Evolutionary conservation across 495 filamentous ascomycete genomes (phyloP), one percentile per base, ranked within the genome.

Genomic region (Penicillium odoratum): DNA sequence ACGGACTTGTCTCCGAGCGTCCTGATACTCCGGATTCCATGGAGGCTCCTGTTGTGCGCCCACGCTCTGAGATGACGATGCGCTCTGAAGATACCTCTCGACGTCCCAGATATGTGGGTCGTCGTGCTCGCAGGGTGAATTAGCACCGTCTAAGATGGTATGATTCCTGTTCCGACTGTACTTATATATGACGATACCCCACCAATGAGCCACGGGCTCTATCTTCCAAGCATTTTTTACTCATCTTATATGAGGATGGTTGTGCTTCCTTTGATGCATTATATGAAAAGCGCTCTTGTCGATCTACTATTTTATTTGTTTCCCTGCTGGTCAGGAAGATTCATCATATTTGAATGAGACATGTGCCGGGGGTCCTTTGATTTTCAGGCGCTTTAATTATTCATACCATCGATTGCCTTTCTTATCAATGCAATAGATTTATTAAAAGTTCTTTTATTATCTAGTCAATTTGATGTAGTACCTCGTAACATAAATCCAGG

Each of bases 101-200:
- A 25, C 64, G 69, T 34, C 71, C 74, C 3, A 53, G 76, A n/a
- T 75, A 77, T 53, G 69, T 75, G 63, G 68, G 74, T 21, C 70
- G 76, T 26, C 67, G 71, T 13, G 63, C 72, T 55, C 68, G 74
- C 3, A 59, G 74, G 11, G 8, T n/a, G 45, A 26, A 45, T 21
- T 52, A 26, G 11, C 40, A 26, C 21, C 7, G 30, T 44, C 25
- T n/a, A 6, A 46, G 28, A 8, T 44, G 36, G 42, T 10, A 30
- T 40, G 34, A 8, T 10, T 10, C 36, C 21, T 15, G 6, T 11
- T 0, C 26, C 28, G 0, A 7, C 8, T 48, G 46, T 48, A 48
- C 11, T 46, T 48, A 31, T 47, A 56, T 55, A 55, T 61, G 21
- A 21, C 21, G 58, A 64, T 64, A 64, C 58, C 62, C 58, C 15